A percentile compares a stretch with the other conserved stretches of the same genome.
Evolutionary conservation across 1,139 yeast species (phyloP).

Genomic region (Geotrichum candidum): DNA sequence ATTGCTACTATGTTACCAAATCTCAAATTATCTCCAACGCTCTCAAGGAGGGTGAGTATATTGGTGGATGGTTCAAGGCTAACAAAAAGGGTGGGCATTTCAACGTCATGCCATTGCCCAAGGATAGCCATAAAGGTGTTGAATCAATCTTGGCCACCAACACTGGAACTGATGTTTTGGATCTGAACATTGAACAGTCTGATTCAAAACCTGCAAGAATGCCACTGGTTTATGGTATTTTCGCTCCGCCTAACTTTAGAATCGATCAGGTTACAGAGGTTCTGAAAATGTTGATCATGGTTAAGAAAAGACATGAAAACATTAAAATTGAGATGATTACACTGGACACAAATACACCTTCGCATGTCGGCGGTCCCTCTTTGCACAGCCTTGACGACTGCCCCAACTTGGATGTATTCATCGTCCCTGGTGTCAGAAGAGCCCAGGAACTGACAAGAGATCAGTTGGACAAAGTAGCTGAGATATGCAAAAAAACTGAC

Average conservation of each 20-base stretch:
- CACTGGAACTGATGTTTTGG: background rate
- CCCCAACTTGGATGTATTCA: conserved; percentile 12
- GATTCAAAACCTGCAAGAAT: background rate
- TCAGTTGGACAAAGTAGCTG: background rate
- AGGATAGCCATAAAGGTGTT: background rate
- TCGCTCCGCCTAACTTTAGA: conserved; percentile 9
- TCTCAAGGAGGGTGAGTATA: conserved; percentile 6
- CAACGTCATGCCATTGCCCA: background rate
- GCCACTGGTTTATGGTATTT: conserved; percentile 9
- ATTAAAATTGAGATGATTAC: conserved; percentile 8
- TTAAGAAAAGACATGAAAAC: conserved; percentile 1
- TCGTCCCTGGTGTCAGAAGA: conserved; percentile 12
- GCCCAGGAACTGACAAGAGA: background rate
- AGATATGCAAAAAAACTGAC: background rate
- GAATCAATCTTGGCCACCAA: background rate
- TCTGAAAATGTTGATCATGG: conserved; percentile 5
- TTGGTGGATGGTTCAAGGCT: conserved; percentile 15
- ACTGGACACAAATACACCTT: background rate
- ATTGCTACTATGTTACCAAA: conserved; percentile 15
- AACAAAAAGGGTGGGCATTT: conserved; percentile 16
- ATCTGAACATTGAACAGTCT: background rate
- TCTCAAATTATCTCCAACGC: conserved; percentile 16
- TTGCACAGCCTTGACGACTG: conserved; percentile 4
- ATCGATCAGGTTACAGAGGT: background rate
- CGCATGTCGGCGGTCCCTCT: background rate